Evolutionary conservation across 345 rosid genomes (phyloP).

Genomic region (Dipteronia dyeriana): DNA sequence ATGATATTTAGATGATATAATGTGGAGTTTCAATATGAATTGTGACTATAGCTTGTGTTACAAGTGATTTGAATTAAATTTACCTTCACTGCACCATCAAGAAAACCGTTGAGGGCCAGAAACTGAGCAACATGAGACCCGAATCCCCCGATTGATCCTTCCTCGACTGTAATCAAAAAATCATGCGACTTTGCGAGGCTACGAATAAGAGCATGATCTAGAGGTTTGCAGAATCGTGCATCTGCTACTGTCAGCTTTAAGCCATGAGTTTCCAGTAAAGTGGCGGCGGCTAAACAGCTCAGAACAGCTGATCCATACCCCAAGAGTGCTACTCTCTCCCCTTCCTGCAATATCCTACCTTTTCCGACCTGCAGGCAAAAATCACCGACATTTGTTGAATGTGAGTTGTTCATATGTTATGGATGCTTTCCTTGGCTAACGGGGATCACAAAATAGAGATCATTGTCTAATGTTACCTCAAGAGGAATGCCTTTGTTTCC

Average conservation of each 20-base stretch:
- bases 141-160: constrained; percentile 96
- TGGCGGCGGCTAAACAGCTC: constrained; percentile 79
- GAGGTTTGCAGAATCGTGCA: constrained; percentile 90
- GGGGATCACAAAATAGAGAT: background rate
- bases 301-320: constrained; percentile 93
- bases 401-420: background rate
- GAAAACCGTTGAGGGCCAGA: constrained; percentile 87
- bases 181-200: constrained; percentile 85
- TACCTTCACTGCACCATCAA: constrained; percentile 93
- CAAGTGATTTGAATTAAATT: background rate
- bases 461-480: constrained; percentile 47
- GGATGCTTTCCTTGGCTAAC: background rate
- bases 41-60: background rate
- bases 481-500: constrained; percentile 88
- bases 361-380: constrained; percentile 64
- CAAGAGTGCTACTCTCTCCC: constrained; percentile 82
- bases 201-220: constrained; percentile 77
- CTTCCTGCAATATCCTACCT: constrained; percentile 83
- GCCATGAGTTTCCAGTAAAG: constrained; percentile 53
- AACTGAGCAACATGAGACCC: constrained; percentile 97
- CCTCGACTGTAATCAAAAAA: constrained; percentile 82
- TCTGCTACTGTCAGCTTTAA: constrained; percentile 72
- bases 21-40: background rate
- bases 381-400: background rate
- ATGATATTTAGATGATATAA: background rate